phyloP scores from a whole-genome alignment of 2,329 filamentous ascomycete species.

The Hortaea werneckii region DNA sequence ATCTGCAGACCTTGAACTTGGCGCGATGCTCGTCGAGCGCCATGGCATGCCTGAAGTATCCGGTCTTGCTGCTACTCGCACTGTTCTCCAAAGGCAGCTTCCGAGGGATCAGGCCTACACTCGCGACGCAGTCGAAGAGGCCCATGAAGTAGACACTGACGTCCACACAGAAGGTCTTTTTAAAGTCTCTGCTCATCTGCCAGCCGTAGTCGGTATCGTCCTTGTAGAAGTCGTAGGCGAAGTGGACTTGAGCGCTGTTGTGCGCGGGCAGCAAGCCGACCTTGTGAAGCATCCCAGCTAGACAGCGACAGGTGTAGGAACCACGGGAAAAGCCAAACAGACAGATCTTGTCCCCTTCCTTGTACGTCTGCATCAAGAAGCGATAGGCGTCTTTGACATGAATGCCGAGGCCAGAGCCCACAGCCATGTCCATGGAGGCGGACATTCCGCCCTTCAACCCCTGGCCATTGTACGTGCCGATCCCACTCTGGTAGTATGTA shows the following conservation, averaged over 20 bases:
- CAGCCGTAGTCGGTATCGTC: slow-evolving; percentile 30
- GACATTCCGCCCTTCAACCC: slow-evolving; percentile 30
- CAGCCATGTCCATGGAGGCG: slow-evolving; percentile 34
- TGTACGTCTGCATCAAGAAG: slow-evolving; percentile 42
- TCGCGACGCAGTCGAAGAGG: slow-evolving; percentile 35
- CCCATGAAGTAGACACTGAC: slow-evolving; percentile 35
- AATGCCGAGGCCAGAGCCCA: slow-evolving; percentile 34
- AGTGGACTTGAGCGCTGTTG: slow-evolving; percentile 29
- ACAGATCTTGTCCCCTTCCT: slow-evolving; percentile 37
- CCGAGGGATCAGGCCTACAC: slow-evolving; percentile 32
- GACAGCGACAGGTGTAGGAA: slow-evolving; percentile 42
- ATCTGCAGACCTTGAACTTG: slow-evolving; percentile 36
- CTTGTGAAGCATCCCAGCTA: slow-evolving; percentile 37
- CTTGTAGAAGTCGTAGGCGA: slow-evolving; percentile 38
- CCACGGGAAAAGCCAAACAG: slow-evolving; percentile 42
- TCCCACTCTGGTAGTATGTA: slow-evolving; percentile 35
- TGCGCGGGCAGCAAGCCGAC: slow-evolving; percentile 28
- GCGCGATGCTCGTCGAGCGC: slow-evolving; percentile 34
- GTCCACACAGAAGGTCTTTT: slow-evolving; percentile 35
- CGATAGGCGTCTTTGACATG: slow-evolving; percentile 33
- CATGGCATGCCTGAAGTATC: slow-evolving; percentile 36
- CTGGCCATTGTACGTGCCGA: slow-evolving; percentile 35
- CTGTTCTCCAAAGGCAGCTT: slow-evolving; percentile 29
- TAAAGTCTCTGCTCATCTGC: slow-evolving; percentile 34
- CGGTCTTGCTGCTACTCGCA: slow-evolving; percentile 27